Evolutionary conservation across 805 yeast species (phyloP).

Genomic region (Schizosaccharomyces octosporus): DNA sequence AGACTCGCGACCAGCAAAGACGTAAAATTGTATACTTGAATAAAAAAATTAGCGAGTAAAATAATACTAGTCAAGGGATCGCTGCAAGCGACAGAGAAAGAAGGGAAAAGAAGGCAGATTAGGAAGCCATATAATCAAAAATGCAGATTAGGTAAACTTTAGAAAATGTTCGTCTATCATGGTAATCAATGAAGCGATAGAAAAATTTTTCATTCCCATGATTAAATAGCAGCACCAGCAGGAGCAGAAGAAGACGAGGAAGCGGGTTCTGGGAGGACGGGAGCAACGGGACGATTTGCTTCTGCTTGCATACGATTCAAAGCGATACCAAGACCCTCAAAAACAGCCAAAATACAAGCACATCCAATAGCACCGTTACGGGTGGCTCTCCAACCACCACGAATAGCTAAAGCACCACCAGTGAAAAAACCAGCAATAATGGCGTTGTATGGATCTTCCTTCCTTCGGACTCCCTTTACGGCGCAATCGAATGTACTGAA

Average conservation of each 20-base stretch:
- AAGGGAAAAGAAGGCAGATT: too few relatives aligned
- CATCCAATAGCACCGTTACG: conserved; percentile 92
- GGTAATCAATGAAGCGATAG: too few relatives aligned
- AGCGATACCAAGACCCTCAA: conserved; percentile 96
- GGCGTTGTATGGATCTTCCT: conserved; percentile 97
- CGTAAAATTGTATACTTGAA: too few relatives aligned
- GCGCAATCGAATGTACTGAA: conserved; percentile 89
- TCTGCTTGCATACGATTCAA: conserved; percentile 66
- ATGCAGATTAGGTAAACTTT: too few relatives aligned
- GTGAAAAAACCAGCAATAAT: conserved; percentile 93
- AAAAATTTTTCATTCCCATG: background rate
- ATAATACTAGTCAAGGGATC: too few relatives aligned
- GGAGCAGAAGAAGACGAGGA: background rate
- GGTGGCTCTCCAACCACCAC: conserved; percentile 97
- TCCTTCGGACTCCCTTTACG: conserved; percentile 80
- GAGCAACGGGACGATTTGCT: conserved; percentile 1
- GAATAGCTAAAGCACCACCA: conserved; percentile 90
- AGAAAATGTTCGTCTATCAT: too few relatives aligned
- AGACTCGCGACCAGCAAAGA: too few relatives aligned
- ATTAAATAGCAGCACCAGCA: background rate
- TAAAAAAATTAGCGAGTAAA: too few relatives aligned
- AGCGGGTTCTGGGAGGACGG: conserved; percentile 1
- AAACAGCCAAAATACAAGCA: conserved; percentile 86
- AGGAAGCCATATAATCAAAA: too few relatives aligned
- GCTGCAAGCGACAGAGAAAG: too few relatives aligned